These are phyloP conservation scores for Xerophyta viscosa DNA, from an alignment of 106 monocot genomes.

Conservation along the genomic window DNA sequence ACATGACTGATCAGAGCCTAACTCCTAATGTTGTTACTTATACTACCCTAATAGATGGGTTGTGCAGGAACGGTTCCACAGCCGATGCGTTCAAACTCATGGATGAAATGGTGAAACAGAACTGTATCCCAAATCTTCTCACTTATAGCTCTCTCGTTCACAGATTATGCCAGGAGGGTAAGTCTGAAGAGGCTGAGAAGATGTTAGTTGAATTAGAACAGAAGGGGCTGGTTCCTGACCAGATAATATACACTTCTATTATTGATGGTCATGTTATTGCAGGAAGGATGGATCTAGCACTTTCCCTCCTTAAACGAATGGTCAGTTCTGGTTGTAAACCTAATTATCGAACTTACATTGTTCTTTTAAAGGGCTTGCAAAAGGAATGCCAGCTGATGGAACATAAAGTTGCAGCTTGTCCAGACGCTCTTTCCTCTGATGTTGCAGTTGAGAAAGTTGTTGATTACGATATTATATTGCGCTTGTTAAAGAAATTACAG, in stretches of 20 bases:
- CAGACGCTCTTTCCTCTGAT: conserved; percentile 18
- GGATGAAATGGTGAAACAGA: conserved; percentile 47
- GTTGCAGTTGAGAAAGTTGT: conserved; percentile 15
- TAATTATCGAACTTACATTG: conserved; percentile 38
- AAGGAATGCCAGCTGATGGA: conserved; percentile 24
- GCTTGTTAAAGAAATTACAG: conserved; percentile 38
- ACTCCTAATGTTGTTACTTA: conserved; percentile 76
- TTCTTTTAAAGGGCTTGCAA: conserved; percentile 54
- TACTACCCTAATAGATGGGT: conserved; percentile 56
- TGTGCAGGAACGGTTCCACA: conserved; percentile 59
- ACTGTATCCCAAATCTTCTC: conserved; percentile 51
- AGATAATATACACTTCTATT: conserved; percentile 55
- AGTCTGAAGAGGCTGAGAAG: conserved; percentile 50
- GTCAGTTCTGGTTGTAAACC: conserved; percentile 42
- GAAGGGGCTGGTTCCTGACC: conserved; percentile 47
- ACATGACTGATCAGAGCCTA: conserved; percentile 34
- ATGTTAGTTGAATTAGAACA: conserved; percentile 31
- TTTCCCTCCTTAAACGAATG: conserved; percentile 49
- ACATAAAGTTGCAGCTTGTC: conserved; percentile 26
- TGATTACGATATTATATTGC: conserved; percentile 31
- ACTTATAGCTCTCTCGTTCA: conserved; percentile 70
- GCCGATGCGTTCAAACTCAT: conserved; percentile 37
- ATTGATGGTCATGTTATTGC: conserved; percentile 56
- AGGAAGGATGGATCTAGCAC: conserved; percentile 41
- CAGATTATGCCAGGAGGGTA: conserved; percentile 69